These are phyloP conservation scores for Mycena albidolilacea DNA, from an alignment of 768 basidiomycete genomes.

Conservation along the genomic window DNA sequence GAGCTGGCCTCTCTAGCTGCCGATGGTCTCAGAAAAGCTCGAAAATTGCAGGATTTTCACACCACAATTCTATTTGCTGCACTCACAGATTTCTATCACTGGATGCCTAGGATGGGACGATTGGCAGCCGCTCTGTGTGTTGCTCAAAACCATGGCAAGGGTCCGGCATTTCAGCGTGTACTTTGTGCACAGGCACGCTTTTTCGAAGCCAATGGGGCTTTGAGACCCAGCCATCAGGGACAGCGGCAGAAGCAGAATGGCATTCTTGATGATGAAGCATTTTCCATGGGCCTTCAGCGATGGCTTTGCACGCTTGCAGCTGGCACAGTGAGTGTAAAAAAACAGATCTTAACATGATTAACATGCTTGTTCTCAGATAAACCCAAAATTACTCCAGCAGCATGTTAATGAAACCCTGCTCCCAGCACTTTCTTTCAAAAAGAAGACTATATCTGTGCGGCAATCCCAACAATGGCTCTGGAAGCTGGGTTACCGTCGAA, in stretches of 20 bases:
- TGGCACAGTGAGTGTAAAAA: neutral
- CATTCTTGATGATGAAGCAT: neutral
- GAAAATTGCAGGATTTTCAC: neutral
- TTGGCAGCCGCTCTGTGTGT: neutral
- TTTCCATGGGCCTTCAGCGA: neutral
- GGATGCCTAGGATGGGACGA: neutral
- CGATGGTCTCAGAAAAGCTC: neutral
- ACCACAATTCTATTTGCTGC: neutral
- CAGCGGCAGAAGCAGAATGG: neutral
- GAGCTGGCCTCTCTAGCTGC: neutral
- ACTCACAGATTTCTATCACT: neutral
- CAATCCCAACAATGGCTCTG: conserved; percentile 6
- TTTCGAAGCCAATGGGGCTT: conserved; percentile 2
- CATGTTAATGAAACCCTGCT: conserved; percentile 3
- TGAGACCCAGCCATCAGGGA: neutral
- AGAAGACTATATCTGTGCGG: neutral
- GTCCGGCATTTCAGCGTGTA: neutral
- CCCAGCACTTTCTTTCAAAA: neutral
- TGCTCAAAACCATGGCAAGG: neutral
- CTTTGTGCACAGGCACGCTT: neutral
- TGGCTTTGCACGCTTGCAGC: neutral
- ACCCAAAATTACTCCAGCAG: neutral
- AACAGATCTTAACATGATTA: neutral
- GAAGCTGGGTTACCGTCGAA: conserved; percentile 9
- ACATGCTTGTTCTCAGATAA: neutral